Base-by-base conservation (phyloP, 2,329 filamentous ascomycete genomes). In the Tolypocladium tropicale region DNA sequence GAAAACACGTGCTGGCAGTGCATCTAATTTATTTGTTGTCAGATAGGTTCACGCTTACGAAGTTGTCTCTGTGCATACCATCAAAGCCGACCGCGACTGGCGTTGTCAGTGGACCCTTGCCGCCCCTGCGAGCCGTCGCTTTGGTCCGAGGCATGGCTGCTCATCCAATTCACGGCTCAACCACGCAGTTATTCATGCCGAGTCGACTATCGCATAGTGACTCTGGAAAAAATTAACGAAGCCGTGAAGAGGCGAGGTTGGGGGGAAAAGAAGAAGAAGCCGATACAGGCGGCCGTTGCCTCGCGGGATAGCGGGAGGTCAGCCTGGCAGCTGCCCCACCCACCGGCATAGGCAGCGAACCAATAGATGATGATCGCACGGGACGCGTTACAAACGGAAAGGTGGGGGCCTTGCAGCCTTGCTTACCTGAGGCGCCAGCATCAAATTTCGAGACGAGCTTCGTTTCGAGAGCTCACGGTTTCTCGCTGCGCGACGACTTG, bases 381-480 rank as follows among this genome's bases (percentile, higher is more conserved):
- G 30, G n/a, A 48, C 16, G n/a, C 57, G 60, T 64, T 61, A 64
- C 61, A 64, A 62, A 0, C 0, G 1, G 43, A 4, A 30, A 6
- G 2, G 4, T 37, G n/a, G n/a, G 25, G 10, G 18, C n/a, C 6
- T 4, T 3, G 21, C 46, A 67, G 67, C 64, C 66, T 66, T 63
- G 68, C 68, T 70, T 70, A 70, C 59, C 53, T 70, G 68, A 70
- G 10, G 4, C 16, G 43, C 57, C 55, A 56, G 58, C 52, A 56
- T 60, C 62, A 68, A 68, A 67, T 68, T 68, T 68, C 63, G 57
- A 52, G 53, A 41, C 43, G 25, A 16, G 25, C 25, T 28, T 18
- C 25, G 10, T 6, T 49, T n/a, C 7, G 46, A 49, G 25, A 49
- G 25, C 46, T 49, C 25, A 10, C 18, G 46, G n/a, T 12, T n/a